Evolutionary conservation across 192 early-diverging fungal genomes (phyloP).

Genomic region (Jimgerdemannia flammicorona): DNA sequence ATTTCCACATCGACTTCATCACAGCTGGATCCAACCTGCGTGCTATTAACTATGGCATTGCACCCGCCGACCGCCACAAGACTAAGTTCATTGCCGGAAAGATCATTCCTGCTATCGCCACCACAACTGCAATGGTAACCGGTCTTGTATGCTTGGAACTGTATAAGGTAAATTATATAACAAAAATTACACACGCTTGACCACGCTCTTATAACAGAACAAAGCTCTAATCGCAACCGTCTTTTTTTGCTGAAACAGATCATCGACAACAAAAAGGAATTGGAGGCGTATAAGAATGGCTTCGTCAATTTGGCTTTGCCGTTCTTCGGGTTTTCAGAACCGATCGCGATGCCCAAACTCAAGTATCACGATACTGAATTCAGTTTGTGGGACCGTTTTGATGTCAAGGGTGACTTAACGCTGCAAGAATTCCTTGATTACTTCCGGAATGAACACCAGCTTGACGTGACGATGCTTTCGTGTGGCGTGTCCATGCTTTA

Average conservation of each 20-base stretch:
- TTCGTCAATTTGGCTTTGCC: constrained; percentile 97
- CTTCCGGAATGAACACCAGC: constrained; percentile 75
- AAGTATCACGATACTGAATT: constrained; percentile 87
- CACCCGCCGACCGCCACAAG: constrained; percentile 69
- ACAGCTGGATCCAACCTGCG: constrained; percentile 96
- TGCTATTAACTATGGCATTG: constrained; percentile 77
- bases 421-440: constrained; percentile 86
- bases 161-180: constrained; percentile 63
- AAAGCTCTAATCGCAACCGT: neutral
- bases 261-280: constrained; percentile 65
- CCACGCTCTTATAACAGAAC: too few species aligned
- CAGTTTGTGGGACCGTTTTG: constrained; percentile 96
- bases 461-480: constrained; percentile 93
- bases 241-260: constrained; percentile 25
- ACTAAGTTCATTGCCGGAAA: constrained; percentile 90
- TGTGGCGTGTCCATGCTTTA: constrained; percentile 92
- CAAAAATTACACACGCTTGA: too few species aligned
- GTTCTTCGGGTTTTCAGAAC: constrained; percentile 99
- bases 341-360: constrained; percentile 82
- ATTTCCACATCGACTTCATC: constrained; percentile 99
- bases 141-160: constrained; percentile 98
- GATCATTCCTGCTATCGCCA: constrained; percentile 91
- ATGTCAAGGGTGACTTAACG: constrained; percentile 78
- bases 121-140: constrained; percentile 93
- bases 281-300: constrained; percentile 99